phyloP scores from a whole-genome alignment of 2,329 filamentous ascomycete genomes.

The Colletotrichum liaoningense region DNA sequence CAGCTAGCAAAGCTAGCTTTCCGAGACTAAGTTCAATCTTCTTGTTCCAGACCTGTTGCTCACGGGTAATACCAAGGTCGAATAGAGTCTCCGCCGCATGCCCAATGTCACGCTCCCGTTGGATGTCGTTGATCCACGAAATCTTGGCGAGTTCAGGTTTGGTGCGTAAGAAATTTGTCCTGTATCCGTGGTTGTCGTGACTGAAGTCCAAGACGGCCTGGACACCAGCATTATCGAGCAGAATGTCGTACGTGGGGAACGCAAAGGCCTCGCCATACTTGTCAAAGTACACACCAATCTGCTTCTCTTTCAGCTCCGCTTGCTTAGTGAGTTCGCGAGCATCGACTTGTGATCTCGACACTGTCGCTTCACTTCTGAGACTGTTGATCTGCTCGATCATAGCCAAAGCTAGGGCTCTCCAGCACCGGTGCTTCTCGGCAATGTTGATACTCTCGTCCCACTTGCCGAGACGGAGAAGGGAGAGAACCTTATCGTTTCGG shows the following conservation, averaged over 20 bases:
- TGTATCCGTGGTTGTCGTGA: conserved; percentile 73
- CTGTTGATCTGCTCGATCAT: conserved; percentile 64
- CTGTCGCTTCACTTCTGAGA: conserved; percentile 33
- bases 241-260: conserved; percentile 82
- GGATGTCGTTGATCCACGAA: conserved; percentile 94
- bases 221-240: conserved; percentile 76
- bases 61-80: conserved; percentile 75
- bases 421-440: conserved; percentile 67
- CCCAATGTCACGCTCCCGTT: conserved; percentile 78
- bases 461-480: conserved; percentile 64
- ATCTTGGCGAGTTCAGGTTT: conserved; percentile 80
- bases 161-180: conserved; percentile 83
- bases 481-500: conserved; percentile 63
- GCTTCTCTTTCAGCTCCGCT: conserved; percentile 58
- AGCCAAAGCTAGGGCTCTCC: conserved; percentile 66
- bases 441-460: conserved; percentile 69
- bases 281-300: conserved; percentile 67
- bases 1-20: conserved; percentile 82
- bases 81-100: conserved; percentile 79
- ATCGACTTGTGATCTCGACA: conserved; percentile 27
- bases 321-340: conserved; percentile 52
- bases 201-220: conserved; percentile 78
- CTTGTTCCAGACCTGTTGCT: conserved; percentile 90
- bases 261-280: conserved; percentile 75
- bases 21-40: conserved; percentile 92